Percentiles rank a stretch among this genome's conserved stretches.
phyloP scores from a whole-genome alignment of 2,329 filamentous ascomycete species.

The Fusarium hainanense region DNA sequence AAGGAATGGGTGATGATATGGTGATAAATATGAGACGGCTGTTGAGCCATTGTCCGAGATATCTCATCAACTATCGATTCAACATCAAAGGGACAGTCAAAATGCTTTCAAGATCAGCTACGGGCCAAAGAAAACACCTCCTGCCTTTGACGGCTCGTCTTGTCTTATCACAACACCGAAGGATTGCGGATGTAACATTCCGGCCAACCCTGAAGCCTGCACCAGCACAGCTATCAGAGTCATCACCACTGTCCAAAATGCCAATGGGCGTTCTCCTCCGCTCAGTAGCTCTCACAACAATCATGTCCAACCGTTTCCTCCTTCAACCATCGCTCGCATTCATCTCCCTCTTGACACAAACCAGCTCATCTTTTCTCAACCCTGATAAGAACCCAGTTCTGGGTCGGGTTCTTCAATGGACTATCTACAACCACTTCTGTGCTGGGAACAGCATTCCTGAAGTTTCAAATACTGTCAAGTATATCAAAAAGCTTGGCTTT shows the following conservation, averaged over 20 bases:
- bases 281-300: constrained; percentile 43
- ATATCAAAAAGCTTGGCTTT: constrained; percentile 61
- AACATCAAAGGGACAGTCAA: neutral
- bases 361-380: constrained; percentile 53
- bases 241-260: constrained; percentile 35
- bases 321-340: constrained; percentile 43
- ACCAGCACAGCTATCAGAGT: neutral
- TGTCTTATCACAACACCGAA: neutral
- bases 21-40: neutral
- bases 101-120: constrained; percentile 1
- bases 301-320: constrained; percentile 44
- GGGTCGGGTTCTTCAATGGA: constrained; percentile 57
- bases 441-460: constrained; percentile 62
- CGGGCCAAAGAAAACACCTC: neutral
- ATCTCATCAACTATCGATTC: neutral
- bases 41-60: no score
- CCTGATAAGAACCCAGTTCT: constrained; percentile 54
- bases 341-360: constrained; percentile 39
- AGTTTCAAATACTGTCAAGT: constrained; percentile 57
- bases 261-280: constrained; percentile 41
- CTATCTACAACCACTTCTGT: constrained; percentile 68
- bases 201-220: constrained; percentile 12
- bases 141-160: neutral
- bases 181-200: constrained; percentile 5
- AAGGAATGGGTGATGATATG: neutral